Conservation (phyloP, 495 filamentous ascomycete species). For the Aspergillus mulundensis region DNA sequence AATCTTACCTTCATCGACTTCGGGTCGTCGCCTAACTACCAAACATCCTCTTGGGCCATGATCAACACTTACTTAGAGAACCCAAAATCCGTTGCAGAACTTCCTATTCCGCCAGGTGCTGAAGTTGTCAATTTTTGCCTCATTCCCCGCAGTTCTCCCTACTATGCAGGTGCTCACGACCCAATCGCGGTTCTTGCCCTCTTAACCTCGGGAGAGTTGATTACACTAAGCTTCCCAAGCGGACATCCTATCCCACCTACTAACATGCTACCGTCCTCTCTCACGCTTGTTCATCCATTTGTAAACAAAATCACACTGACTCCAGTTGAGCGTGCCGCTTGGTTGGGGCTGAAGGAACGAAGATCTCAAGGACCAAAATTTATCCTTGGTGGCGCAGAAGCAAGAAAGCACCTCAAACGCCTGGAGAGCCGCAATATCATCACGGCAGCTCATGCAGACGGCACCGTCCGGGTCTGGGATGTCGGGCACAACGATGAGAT, state of each 20-base stretch:
- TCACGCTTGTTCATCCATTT: constrained; percentile 86
- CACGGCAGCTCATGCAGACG: constrained; percentile 80
- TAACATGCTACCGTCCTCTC: constrained; percentile 78
- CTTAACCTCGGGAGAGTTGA: constrained; percentile 78
- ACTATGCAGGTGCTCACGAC: constrained; percentile 84
- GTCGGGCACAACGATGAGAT: constrained; percentile 86
- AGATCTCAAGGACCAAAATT: constrained; percentile 69
- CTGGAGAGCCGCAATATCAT: constrained; percentile 78
- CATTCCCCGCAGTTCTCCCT: constrained; percentile 73
- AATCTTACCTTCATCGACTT: constrained; percentile 86
- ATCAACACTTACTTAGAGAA: constrained; percentile 71
- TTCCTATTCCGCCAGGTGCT: constrained; percentile 75
- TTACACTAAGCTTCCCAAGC: constrained; percentile 85
- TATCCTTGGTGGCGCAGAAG: constrained; percentile 70
- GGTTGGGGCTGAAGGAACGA: constrained; percentile 84
- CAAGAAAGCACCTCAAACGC: constrained; percentile 60
- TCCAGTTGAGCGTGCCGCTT: constrained; percentile 67
- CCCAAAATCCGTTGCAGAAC: constrained; percentile 60
- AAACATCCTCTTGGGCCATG: constrained; percentile 83
- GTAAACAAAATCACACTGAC: constrained; percentile 64
- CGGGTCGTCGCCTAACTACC: constrained; percentile 81
- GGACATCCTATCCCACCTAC: constrained; percentile 88
- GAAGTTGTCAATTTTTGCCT: constrained; percentile 77
- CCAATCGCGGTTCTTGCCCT: constrained; percentile 78
- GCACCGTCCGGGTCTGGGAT: constrained; percentile 86